A percentile compares a stretch with the other conserved stretches of the same genome.
Evolutionary conservation across 129 eudicot species (phyloP).

Genomic region (Oenanthe sinensis): DNA sequence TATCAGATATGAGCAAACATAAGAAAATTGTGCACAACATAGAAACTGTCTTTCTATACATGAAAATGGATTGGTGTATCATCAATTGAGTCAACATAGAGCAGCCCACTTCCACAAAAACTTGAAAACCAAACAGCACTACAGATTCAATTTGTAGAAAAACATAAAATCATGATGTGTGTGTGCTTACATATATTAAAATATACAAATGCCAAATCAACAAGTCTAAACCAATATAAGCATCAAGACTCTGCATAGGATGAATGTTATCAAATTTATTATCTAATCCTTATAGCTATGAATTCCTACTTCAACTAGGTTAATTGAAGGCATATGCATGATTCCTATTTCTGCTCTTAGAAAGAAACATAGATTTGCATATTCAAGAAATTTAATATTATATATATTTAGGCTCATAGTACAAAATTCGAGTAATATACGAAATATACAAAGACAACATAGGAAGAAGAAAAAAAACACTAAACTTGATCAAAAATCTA

Average conservation of each 20-base stretch:
- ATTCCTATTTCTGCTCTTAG: background rate
- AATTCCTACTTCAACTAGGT: background rate
- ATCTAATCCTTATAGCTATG: background rate
- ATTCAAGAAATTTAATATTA: background rate
- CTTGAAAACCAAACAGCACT: background rate
- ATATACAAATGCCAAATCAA: too few species aligned
- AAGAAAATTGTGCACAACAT: background rate
- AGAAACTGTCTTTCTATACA: background rate
- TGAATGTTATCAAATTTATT: background rate
- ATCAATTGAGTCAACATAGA: background rate
- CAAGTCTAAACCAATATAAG: too few species aligned
- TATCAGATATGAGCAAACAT: background rate
- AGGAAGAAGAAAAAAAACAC: background rate
- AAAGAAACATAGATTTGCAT: background rate
- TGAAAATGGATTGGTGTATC: background rate
- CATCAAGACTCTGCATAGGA: background rate
- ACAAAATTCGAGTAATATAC: constrained; percentile 18
- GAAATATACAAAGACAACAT: constrained; percentile 4
- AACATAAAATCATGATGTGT: too few species aligned
- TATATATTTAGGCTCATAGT: constrained; percentile 6
- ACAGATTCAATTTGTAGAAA: too few species aligned
- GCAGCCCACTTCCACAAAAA: background rate
- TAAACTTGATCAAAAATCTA: background rate
- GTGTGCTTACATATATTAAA: too few species aligned
- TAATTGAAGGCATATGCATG: background rate